Conservation (phyloP, 1,139 yeast genomes). For the Geotrichum fermentans region DNA sequence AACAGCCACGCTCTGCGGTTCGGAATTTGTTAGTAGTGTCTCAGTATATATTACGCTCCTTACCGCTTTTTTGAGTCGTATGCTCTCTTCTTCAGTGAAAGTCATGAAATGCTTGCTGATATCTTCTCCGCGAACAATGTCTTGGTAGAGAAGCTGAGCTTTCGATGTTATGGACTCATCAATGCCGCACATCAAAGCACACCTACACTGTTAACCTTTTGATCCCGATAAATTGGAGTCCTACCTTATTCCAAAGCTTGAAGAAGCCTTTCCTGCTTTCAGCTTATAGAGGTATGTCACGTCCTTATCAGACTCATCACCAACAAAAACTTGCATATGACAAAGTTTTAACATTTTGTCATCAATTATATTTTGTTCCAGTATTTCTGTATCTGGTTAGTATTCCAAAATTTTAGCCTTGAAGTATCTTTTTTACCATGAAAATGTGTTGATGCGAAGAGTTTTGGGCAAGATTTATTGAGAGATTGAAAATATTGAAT, state of each 20-base stretch:
- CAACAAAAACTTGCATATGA: slow-evolving; percentile 26
- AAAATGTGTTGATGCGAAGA: slow-evolving; percentile 44
- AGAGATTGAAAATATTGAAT: slow-evolving; percentile 31
- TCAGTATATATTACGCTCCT: background rate
- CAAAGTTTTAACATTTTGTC: slow-evolving; percentile 14
- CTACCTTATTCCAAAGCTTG: slow-evolving; percentile 27
- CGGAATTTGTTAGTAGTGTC: background rate
- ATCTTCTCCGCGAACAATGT: slow-evolving; percentile 25
- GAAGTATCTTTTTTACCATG: slow-evolving; percentile 30
- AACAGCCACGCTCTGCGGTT: slow-evolving; percentile 13
- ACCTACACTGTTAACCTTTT: slow-evolving; percentile 17
- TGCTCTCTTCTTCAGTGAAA: slow-evolving; percentile 21
- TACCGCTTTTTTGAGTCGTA: slow-evolving; percentile 23
- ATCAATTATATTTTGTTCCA: slow-evolving; percentile 16
- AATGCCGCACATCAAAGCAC: slow-evolving; percentile 28
- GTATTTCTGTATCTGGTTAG: slow-evolving; percentile 12
- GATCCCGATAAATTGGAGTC: background rate
- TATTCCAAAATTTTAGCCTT: background rate
- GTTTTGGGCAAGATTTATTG: slow-evolving; percentile 32
- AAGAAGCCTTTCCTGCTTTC: slow-evolving; percentile 23
- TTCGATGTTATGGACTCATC: slow-evolving; percentile 22
- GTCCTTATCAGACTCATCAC: slow-evolving; percentile 12
- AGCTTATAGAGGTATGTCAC: slow-evolving; percentile 25
- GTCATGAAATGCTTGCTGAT: slow-evolving; percentile 21
- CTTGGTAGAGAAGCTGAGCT: slow-evolving; percentile 24